These are phyloP conservation scores for Polytrichum formosum DNA, from an alignment of 225 moss, liverwort and hornwort species.

Conservation along the genomic window DNA sequence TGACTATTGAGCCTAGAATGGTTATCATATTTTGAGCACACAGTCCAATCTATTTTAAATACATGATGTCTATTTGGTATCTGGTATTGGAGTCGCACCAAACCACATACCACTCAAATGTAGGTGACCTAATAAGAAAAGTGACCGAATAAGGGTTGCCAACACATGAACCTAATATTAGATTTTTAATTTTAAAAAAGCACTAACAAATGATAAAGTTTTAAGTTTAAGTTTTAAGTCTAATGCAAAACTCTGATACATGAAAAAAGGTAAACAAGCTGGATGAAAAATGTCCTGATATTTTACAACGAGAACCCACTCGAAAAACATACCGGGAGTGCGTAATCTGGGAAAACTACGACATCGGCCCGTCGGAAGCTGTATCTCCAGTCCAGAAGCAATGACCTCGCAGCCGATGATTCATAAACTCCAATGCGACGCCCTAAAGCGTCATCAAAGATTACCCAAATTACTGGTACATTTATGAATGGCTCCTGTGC, in stretches of 20 bases:
- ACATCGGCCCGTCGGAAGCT: slow-evolving; percentile 77
- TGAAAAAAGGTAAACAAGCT: background rate
- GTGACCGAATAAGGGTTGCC: too few species aligned
- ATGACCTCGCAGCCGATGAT: slow-evolving; percentile 21
- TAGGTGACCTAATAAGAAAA: too few species aligned
- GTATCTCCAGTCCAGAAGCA: slow-evolving; percentile 45
- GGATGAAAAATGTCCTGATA: background rate
- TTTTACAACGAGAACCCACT: background rate
- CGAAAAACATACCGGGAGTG: slow-evolving; percentile 60
- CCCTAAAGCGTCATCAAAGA: slow-evolving; percentile 51
- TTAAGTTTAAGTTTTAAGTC: background rate
- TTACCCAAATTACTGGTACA: slow-evolving; percentile 54
- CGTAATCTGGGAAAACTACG: slow-evolving; percentile 77
- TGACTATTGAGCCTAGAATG: too few species aligned
- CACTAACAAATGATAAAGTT: too few species aligned
- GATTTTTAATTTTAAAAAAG: too few species aligned
- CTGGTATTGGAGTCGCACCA: too few species aligned
- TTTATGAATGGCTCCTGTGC: slow-evolving; percentile 52
- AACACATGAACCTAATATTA: background rate
- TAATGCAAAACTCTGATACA: background rate
- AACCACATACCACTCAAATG: too few species aligned
- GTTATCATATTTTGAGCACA: too few species aligned
- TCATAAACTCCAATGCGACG: slow-evolving; percentile 41
- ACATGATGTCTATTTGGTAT: too few species aligned
- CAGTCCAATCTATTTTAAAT: too few species aligned